Evolutionary conservation across 257 asterid genomes (phyloP).

Genomic region (Solanum gracilifrons): DNA sequence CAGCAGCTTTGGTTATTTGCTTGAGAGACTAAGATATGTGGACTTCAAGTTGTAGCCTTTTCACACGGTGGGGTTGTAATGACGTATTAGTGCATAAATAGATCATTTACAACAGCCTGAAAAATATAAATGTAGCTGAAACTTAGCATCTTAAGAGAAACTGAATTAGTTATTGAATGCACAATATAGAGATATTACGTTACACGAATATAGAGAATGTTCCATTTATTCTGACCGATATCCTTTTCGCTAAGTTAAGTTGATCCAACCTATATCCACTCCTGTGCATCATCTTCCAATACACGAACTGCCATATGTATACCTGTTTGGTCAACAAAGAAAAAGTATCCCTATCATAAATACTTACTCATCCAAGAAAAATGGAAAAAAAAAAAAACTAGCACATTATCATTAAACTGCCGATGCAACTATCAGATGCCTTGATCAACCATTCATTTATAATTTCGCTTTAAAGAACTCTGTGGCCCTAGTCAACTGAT

Average conservation of each 20-base stretch:
- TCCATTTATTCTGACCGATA: neutral
- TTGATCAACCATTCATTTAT: neutral
- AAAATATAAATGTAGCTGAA: neutral
- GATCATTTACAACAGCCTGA: neutral
- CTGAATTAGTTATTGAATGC: neutral
- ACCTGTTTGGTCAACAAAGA: neutral
- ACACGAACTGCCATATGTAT: neutral
- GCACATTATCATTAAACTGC: neutral
- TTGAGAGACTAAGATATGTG: neutral
- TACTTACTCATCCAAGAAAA: neutral
- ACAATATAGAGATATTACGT: neutral
- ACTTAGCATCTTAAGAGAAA: neutral
- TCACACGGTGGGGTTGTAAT: neutral
- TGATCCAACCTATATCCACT: neutral
- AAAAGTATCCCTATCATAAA: neutral
- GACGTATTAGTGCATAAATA: neutral
- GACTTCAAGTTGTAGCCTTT: neutral
- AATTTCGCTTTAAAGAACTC: neutral
- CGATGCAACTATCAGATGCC: neutral
- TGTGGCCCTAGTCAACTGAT: neutral
- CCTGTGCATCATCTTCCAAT: neutral
- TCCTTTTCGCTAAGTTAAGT: neutral
- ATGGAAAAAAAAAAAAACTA: neutral
- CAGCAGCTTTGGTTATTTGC: neutral
- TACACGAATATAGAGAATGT: neutral